These are phyloP conservation scores for Lactarius sp. DNA, from an alignment of 768 basidiomycete genomes.

Conservation along the genomic window DNA sequence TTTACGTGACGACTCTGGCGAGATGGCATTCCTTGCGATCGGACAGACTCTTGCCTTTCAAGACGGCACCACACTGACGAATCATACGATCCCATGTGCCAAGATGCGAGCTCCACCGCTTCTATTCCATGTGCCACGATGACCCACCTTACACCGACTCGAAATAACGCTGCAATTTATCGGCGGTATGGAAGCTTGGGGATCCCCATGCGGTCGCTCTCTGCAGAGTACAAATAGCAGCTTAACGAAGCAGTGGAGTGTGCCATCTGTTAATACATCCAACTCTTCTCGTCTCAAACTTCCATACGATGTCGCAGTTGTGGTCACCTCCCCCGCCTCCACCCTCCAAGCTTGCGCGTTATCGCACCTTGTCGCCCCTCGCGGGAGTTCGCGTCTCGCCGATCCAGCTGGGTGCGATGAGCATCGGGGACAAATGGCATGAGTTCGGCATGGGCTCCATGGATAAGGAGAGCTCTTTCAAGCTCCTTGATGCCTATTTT, in stretches of 20 bases:
- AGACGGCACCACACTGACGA: too few species aligned
- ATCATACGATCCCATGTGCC: too few species aligned
- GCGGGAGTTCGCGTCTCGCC: conserved; percentile 39
- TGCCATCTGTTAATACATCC: background rate
- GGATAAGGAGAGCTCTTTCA: conserved; percentile 35
- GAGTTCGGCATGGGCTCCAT: conserved; percentile 32
- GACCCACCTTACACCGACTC: too few species aligned
- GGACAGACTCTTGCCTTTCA: too few species aligned
- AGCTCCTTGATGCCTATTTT: conserved; percentile 38
- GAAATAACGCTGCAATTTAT: too few species aligned
- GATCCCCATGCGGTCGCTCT: too few species aligned
- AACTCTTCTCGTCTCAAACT: background rate
- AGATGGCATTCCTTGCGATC: too few species aligned
- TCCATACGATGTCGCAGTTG: background rate
- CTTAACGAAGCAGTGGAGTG: background rate
- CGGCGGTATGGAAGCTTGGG: too few species aligned
- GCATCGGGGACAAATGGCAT: conserved; percentile 38
- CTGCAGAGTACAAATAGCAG: background rate
- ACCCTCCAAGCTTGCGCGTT: conserved; percentile 29
- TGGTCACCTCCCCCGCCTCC: conserved; percentile 20
- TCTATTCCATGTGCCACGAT: too few species aligned
- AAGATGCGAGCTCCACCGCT: too few species aligned
- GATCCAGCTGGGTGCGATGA: conserved; percentile 37
- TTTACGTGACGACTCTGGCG: too few species aligned
- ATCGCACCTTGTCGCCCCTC: conserved; percentile 33